These are phyloP conservation scores for Botrytis sinoallii DNA, from an alignment of 2,329 filamentous ascomycete genomes.

Conservation along the genomic window DNA sequence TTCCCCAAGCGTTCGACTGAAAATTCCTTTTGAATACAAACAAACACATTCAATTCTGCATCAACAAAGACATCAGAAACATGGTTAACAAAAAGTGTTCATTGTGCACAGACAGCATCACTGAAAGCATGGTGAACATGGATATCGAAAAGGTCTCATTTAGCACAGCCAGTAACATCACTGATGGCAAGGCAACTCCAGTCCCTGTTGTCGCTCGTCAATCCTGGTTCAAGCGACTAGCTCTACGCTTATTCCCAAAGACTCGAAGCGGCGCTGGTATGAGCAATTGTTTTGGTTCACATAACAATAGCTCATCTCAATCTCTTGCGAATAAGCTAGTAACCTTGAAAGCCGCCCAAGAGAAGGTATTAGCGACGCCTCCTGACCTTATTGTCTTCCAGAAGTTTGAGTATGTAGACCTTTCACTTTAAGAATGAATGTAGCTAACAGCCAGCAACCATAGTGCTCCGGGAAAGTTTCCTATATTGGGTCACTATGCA, in stretches of 20 bases:
- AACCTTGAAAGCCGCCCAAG: background rate
- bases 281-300: background rate
- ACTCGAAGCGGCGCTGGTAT: accelerated
- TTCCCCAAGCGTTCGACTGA: background rate
- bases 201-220: background rate
- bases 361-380: background rate
- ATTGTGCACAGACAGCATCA: too few species aligned
- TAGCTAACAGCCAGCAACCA: background rate
- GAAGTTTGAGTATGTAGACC: background rate
- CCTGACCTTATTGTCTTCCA: background rate
- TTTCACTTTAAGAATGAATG: accelerated
- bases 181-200: background rate
- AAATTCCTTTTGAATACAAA: background rate
- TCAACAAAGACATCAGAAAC: background rate
- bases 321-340: background rate
- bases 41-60: background rate
- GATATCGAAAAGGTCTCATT: background rate
- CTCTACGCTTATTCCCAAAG: background rate
- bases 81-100: background rate
- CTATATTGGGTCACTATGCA: background rate
- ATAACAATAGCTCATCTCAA: background rate
- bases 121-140: background rate
- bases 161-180: background rate
- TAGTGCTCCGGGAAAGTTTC: too few species aligned
- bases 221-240: background rate